Percentiles rank a stretch among this genome's conserved stretches.
Evolutionary conservation across 352 stramenopile genomes (phyloP).

Genomic region (Pythium insidiosum): DNA sequence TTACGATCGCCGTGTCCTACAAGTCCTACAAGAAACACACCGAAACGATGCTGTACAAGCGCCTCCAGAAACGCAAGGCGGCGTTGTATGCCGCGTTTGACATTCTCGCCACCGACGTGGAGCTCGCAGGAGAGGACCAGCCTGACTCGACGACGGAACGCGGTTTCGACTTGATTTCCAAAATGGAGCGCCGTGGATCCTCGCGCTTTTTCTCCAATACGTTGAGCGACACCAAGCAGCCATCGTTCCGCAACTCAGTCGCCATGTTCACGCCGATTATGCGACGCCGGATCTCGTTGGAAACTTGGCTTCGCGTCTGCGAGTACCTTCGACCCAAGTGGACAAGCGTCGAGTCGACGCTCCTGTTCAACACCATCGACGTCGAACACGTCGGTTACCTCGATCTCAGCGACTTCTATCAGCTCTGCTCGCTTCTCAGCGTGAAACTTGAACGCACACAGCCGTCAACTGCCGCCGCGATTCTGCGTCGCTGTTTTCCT

Average conservation of each 20-base stretch:
- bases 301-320: slow-evolving; percentile 65
- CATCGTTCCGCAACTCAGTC: slow-evolving; percentile 30
- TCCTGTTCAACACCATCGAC: slow-evolving; percentile 79
- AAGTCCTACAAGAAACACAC: slow-evolving; percentile 83
- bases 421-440: slow-evolving; percentile 69
- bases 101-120: slow-evolving; percentile 52
- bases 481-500: slow-evolving; percentile 26
- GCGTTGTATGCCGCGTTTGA: slow-evolving; percentile 72
- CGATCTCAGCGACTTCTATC: slow-evolving; percentile 64
- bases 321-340: slow-evolving; percentile 70
- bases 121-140: too few relatives aligned
- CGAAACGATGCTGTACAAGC: slow-evolving; percentile 80
- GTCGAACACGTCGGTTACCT: slow-evolving; percentile 54
- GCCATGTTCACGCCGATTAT: slow-evolving; percentile 34
- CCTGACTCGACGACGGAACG: too few relatives aligned
- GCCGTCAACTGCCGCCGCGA: slow-evolving; percentile 31
- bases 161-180: neutral
- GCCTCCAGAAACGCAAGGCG: slow-evolving; percentile 77
- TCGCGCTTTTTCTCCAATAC: slow-evolving; percentile 45
- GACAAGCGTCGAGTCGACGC: slow-evolving; percentile 55
- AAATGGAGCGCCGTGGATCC: slow-evolving; percentile 37
- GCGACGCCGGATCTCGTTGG: slow-evolving; percentile 48
- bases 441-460: slow-evolving; percentile 47
- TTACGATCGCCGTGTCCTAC: slow-evolving; percentile 80
- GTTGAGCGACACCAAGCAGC: slow-evolving; percentile 22